These are phyloP conservation scores for Lachancea nothofagi DNA, from an alignment of 805 yeast species.

Conservation along the genomic window DNA sequence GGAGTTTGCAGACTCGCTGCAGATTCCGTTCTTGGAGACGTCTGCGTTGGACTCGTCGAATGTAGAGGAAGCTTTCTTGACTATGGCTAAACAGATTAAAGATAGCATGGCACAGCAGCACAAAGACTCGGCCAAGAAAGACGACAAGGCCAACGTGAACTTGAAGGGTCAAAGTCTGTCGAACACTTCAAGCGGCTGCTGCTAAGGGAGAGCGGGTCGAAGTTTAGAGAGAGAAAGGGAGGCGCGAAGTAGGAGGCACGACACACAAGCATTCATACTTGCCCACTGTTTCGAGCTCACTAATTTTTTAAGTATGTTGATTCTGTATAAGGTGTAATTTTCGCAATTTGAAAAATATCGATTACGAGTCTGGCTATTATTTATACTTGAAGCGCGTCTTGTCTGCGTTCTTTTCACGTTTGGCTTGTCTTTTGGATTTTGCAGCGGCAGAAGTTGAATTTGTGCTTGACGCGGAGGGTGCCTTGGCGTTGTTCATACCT, in stretches of 20 bases:
- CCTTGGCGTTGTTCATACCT: slow-evolving; percentile 6
- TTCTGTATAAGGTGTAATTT: slow-evolving; percentile 5
- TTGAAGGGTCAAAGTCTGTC: slow-evolving; percentile 62
- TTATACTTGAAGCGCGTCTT: slow-evolving; percentile 35
- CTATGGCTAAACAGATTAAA: slow-evolving; percentile 98
- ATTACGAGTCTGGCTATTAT: slow-evolving; percentile 11
- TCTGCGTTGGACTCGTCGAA: slow-evolving; percentile 92
- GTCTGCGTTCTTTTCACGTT: slow-evolving; percentile 38
- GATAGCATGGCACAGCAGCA: slow-evolving; percentile 79
- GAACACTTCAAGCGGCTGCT: slow-evolving; percentile 42
- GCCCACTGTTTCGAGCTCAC: too few species aligned
- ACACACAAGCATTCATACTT: neutral
- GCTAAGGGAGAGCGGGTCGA: slow-evolving; percentile 28
- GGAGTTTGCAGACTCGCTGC: slow-evolving; percentile 90
- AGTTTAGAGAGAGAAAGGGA: neutral
- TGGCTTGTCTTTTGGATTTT: slow-evolving; percentile 39
- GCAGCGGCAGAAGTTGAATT: slow-evolving; percentile 10
- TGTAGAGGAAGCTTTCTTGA: slow-evolving; percentile 96
- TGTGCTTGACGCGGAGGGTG: slow-evolving; percentile 4
- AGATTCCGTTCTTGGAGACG: slow-evolving; percentile 93
- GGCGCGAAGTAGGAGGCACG: neutral
- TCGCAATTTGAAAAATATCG: slow-evolving; percentile 8
- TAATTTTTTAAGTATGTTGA: slow-evolving; percentile 5
- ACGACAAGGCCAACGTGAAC: slow-evolving; percentile 61
- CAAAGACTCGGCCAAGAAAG: slow-evolving; percentile 34